Conservation (phyloP, 441 rosid genomes). For the Erysimum pusillum region DNA sequence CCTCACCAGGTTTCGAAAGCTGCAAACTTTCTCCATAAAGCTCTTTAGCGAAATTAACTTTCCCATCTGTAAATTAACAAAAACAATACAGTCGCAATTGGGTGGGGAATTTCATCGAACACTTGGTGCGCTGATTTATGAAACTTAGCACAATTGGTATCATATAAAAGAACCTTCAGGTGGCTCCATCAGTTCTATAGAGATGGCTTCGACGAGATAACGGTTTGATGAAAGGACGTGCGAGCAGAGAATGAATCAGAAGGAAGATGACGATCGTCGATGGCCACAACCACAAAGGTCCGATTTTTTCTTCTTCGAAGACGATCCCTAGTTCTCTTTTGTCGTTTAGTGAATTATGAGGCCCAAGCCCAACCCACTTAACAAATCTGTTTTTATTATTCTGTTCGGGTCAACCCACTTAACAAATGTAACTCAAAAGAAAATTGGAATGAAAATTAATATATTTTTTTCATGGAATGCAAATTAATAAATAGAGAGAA, state of each 20-base stretch:
- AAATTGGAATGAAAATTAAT: too few species aligned
- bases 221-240: neutral
- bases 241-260: neutral
- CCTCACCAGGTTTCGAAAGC: constrained; percentile 12
- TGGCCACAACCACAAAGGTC: neutral
- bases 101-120: constrained; percentile 14
- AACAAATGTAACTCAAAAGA: neutral
- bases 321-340: neutral
- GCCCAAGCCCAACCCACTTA: neutral
- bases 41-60: constrained; percentile 25
- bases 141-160: neutral
- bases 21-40: constrained; percentile 38
- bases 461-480: too few species aligned
- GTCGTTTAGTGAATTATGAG: neutral
- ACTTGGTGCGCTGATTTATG: neutral
- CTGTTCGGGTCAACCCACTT: neutral
- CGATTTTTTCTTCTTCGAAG: neutral
- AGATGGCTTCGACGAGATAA: neutral
- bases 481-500: too few species aligned
- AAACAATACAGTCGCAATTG: too few species aligned
- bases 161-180: neutral
- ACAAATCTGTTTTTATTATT: neutral
- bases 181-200: constrained; percentile 11
- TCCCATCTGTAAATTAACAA: constrained; percentile 3
- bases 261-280: constrained; percentile 8